phyloP scores from a whole-genome alignment of 176 grass and related monocot species.

The Luzula sylvatica region DNA sequence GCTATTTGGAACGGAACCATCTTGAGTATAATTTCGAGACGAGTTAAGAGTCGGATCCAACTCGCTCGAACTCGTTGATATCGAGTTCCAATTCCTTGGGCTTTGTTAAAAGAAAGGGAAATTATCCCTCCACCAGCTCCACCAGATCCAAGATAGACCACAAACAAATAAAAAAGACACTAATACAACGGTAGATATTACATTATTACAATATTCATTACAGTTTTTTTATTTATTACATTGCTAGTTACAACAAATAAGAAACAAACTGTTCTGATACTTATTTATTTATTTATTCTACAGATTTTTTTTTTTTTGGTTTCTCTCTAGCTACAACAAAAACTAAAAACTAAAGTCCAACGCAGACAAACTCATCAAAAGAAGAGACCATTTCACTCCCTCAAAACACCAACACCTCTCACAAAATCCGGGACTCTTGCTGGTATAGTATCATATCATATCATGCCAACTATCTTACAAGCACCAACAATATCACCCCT shows the following conservation, averaged over 20 bases:
- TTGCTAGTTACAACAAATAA: conserved; percentile 18
- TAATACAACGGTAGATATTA: not conserved
- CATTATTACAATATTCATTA: conserved; percentile 16
- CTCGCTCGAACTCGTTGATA: too few relatives aligned
- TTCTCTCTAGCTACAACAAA: conserved; percentile 6
- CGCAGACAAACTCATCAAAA: conserved; percentile 35
- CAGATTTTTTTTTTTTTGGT: not conserved
- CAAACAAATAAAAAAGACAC: not conserved
- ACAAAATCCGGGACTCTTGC: conserved; percentile 16
- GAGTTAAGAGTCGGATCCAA: too few relatives aligned
- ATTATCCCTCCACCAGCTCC: too few relatives aligned
- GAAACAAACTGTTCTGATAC: too few relatives aligned
- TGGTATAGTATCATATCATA: not conserved
- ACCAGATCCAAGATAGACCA: conserved; percentile 15
- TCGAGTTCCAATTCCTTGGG: too few relatives aligned
- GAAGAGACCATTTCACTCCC: conserved; percentile 23
- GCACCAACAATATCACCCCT: not conserved
- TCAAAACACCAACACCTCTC: not conserved
- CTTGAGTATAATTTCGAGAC: too few relatives aligned
- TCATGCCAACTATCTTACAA: not conserved
- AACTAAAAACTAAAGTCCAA: conserved; percentile 21
- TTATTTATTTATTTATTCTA: too few relatives aligned
- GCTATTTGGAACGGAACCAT: too few relatives aligned
- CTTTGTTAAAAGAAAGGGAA: not conserved
- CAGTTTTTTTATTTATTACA: conserved; percentile 13